Base-by-base conservation (phyloP, 495 filamentous ascomycete genomes). In the Astrothelium subdiscretum region DNA sequence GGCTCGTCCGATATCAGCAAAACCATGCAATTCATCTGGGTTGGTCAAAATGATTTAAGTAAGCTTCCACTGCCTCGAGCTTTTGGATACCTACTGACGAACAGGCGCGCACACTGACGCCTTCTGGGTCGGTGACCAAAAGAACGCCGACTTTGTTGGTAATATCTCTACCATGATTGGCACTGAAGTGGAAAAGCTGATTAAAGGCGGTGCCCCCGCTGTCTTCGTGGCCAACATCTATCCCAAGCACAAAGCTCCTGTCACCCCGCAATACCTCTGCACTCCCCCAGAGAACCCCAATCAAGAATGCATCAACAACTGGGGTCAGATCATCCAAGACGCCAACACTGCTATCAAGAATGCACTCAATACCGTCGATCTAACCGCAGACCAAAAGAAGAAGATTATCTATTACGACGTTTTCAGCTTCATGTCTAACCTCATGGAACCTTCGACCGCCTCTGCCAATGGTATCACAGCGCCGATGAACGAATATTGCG, bases 401-500 rank as follows among this genome's bases (percentile, higher is more conserved):
- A 69, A 69, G 63, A 38, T 67, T 35, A 67, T 67, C 24, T 69
- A 69, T 51, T 65, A 69, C 60, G 67, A 69, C 44, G 65, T 57
- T 5, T 69, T 67, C 59, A 54, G 40, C 58, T 69, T 62, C 62
- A 67, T 69, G 62, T 24, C 29, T 0, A 27, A 60, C 42, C 6
- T 69, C 27, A 60, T 65, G 59, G 57, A 67, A 10, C 48, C 48
- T 3, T 27, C 20, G 15, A 54, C 22, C 29, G 48, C 48, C 11
- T 20, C 48, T 3, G 48, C 48, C 2, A 54, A 54, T 29, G 20
- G 2, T 1, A 54, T 54, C 15, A 54, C 48, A 27, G 48, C 48
- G 10, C 48, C 48, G 5, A 54, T 54, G 48, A 54, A 54, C 15
- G 48, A 54, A 54, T 54, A 54, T 15, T 54, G 48, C 24, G 64